Percentiles rank a stretch among this genome's conserved stretches.
phyloP scores from a whole-genome alignment of 495 filamentous ascomycete genomes.

The Daldinia decipiens region DNA sequence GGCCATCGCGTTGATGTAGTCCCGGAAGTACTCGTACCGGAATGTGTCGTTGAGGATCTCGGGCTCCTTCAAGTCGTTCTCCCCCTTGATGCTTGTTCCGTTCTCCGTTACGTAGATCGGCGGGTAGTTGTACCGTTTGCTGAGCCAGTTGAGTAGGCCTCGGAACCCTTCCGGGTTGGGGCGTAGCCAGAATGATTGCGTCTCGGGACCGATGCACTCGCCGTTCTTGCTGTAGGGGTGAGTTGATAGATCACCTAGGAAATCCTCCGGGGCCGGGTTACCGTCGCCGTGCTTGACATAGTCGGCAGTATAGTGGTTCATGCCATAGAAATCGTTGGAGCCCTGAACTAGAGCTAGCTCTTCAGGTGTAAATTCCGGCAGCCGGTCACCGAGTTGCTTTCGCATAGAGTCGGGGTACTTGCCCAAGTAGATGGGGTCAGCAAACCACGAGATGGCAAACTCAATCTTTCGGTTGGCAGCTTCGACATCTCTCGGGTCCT shows the following conservation, averaged over 20 bases:
- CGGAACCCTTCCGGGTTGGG: conserved; percentile 78
- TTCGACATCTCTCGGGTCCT: conserved; percentile 66
- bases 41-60: conserved; percentile 79
- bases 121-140: conserved; percentile 75
- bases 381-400: conserved; percentile 74
- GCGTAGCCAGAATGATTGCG: conserved; percentile 78
- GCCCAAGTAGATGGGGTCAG: conserved; percentile 79
- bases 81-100: conserved; percentile 79
- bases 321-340: conserved; percentile 84
- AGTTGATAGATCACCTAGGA: conserved; percentile 75
- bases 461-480: conserved; percentile 72
- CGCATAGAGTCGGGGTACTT: conserved; percentile 81
- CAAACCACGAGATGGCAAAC: conserved; percentile 74
- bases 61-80: conserved; percentile 76
- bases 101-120: conserved; percentile 87
- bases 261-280: conserved; percentile 68
- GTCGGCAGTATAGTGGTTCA: conserved; percentile 88
- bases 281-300: conserved; percentile 77
- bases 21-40: conserved; percentile 76
- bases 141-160: conserved; percentile 80
- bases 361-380: conserved; percentile 72
- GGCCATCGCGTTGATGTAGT: conserved; percentile 77
- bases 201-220: conserved; percentile 76
- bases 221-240: conserved; percentile 74
- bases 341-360: conserved; percentile 75